Evolutionary conservation across 169 alveolate species (phyloP).

Genomic region (Babesia bovis): DNA sequence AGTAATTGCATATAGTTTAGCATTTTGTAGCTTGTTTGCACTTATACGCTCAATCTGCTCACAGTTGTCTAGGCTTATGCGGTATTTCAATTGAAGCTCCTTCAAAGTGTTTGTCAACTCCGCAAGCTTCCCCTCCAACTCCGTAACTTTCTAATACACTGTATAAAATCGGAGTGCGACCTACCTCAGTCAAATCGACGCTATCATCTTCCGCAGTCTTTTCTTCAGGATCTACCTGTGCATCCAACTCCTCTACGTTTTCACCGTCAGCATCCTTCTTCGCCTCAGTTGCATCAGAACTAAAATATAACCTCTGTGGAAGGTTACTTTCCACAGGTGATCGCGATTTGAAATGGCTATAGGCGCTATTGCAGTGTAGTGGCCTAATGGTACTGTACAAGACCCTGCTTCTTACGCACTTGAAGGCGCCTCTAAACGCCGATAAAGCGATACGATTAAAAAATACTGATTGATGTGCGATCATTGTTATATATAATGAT

Average conservation of each 20-base stretch:
- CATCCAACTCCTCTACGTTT: conserved; percentile 4
- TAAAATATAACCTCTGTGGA: neutral
- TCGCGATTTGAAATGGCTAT: neutral
- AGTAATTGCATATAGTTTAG: conserved; percentile 82
- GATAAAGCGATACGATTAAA: neutral
- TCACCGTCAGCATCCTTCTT: neutral
- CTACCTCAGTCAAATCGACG: conserved; percentile 25
- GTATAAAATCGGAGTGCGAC: too few relatives aligned
- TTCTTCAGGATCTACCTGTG: neutral
- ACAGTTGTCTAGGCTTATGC: conserved; percentile 79
- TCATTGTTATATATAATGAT: neutral
- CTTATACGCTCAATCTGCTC: conserved; percentile 80
- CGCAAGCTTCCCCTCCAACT: conserved; percentile 64
- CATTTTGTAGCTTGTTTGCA: conserved; percentile 74
- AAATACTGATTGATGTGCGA: neutral
- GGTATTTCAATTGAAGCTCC: conserved; percentile 74
- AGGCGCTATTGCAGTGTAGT: neutral
- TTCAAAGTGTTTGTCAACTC: conserved; percentile 56
- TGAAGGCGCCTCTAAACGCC: neutral
- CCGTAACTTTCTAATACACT: conserved; percentile 60
- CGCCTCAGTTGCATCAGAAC: neutral
- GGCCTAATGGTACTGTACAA: neutral
- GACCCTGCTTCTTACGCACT: neutral
- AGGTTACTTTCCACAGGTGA: neutral
- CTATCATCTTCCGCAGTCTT: conserved; percentile 6